Base-by-base conservation (phyloP, 2,329 filamentous ascomycete species). In the Bipolaris oryzae region DNA sequence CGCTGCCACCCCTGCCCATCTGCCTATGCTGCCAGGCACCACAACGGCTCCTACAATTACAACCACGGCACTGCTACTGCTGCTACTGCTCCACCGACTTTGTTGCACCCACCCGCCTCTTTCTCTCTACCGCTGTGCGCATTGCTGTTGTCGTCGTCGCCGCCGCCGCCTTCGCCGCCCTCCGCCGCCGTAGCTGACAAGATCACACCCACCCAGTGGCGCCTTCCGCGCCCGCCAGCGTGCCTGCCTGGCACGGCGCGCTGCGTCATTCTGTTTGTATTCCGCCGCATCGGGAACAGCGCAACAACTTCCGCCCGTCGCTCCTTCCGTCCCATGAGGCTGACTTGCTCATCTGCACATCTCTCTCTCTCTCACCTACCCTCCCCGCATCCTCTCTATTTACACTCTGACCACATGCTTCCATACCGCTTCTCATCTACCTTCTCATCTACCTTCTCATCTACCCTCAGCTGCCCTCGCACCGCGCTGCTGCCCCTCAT, bases 1-100 rank as follows among this genome's bases (percentile, higher is more conserved):
- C 57, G 37, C 15, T 44, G 20, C 13, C 54, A 71, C 65, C 72
- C 72, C 67, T 72, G 71, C 58, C 57, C 58, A 34, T 39, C 58
- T 63, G 48, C 42, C 16, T 7, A 15, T 25, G 23, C 50, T 50
- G 34, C 53, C 66, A 68, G 62, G 65, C 64, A 66, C 68, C 60
- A 59, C 67, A 23, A 21, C 38, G 28, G 28, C 28, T 11, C 28
- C 28, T 31, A 31, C 28, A 11, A 31, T 31, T 31, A 31, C 38
- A 41, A 3, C 51, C 60, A 61, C 67, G 51, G 56, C 37, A 50
- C 57, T 56, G 53, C 55, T 50, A 52, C 53, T 31, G n/a, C n/a
- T n/a, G n/a, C n/a, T n/a, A n/a, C n/a, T 5, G 28, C n/a, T 31
- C 28, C 28, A 31, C 28, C 28, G 28, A 31, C 28, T 49, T 45